A percentile compares a stretch with the other conserved stretches of the same genome.
phyloP scores from a whole-genome alignment of 768 basidiomycete genomes.

The Trametes punicea region DNA sequence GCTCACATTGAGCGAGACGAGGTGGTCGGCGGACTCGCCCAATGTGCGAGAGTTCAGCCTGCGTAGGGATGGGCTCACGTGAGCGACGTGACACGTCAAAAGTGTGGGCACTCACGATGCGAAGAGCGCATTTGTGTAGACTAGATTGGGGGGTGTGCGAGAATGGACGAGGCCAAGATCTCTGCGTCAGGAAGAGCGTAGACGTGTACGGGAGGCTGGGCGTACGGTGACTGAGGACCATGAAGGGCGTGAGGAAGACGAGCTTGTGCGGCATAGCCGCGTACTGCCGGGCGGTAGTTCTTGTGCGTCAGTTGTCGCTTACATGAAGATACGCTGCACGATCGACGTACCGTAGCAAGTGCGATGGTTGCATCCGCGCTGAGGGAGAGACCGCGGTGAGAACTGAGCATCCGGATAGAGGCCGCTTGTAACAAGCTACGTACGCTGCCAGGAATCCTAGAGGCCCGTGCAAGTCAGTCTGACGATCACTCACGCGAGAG shows the following conservation, averaged over 20 bases:
- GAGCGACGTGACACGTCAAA: not conserved
- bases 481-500: not conserved
- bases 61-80: not conserved
- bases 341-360: slow-evolving; percentile 37
- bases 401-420: not conserved
- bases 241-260: slow-evolving; percentile 53
- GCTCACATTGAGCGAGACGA: slow-evolving; percentile 41
- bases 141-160: no score
- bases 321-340: no score
- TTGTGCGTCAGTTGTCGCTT: no score
- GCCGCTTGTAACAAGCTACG: slow-evolving; percentile 11
- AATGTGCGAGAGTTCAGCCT: slow-evolving; percentile 37
- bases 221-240: slow-evolving; percentile 52
- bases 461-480: slow-evolving; percentile 16
- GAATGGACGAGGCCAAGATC: not conserved
- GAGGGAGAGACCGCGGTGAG: not conserved
- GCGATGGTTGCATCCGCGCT: slow-evolving; percentile 48
- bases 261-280: slow-evolving; percentile 52
- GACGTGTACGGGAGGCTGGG: not conserved
- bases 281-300: slow-evolving; percentile 32
- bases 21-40: slow-evolving; percentile 29
- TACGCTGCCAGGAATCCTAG: slow-evolving; percentile 40
- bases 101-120: slow-evolving; percentile 33
- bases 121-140: slow-evolving; percentile 57
- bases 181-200: not conserved